Conservation (phyloP, 192 early-diverging fungal genomes). For the Entomortierella parvispora region DNA sequence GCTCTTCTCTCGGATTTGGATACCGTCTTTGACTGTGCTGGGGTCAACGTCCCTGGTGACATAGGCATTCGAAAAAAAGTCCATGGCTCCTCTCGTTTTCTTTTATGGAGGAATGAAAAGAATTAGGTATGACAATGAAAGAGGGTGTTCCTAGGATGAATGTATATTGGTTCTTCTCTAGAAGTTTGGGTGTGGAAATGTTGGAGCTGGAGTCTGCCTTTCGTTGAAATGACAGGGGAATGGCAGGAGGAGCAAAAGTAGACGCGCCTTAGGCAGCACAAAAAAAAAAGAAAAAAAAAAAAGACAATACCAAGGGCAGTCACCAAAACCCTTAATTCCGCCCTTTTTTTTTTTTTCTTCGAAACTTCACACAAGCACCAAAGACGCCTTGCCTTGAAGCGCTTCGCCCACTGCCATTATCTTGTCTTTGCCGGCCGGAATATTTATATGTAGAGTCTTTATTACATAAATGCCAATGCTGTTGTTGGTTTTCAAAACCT, state of each 20-base stretch:
- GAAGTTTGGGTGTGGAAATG: neutral
- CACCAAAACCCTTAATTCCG: too few relatives aligned
- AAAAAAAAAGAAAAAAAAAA: slow-evolving; percentile 29
- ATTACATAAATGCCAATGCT: too few relatives aligned
- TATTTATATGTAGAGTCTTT: too few relatives aligned
- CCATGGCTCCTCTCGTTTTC: slow-evolving; percentile 18
- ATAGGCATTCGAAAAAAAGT: slow-evolving; percentile 49
- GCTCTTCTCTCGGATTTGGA: slow-evolving; percentile 40
- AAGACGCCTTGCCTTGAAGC: too few relatives aligned
- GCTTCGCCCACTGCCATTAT: too few relatives aligned
- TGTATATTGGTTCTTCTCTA: neutral
- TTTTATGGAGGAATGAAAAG: neutral
- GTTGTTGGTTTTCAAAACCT: neutral
- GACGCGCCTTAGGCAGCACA: neutral
- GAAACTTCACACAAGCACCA: too few relatives aligned
- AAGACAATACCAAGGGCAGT: too few relatives aligned
- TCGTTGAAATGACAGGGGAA: too few relatives aligned
- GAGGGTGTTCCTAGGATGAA: neutral
- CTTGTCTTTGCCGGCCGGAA: too few relatives aligned
- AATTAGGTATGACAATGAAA: neutral
- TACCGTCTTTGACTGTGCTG: slow-evolving; percentile 34
- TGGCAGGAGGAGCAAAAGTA: too few relatives aligned
- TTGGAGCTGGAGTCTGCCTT: neutral
- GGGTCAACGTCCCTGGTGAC: slow-evolving; percentile 26
- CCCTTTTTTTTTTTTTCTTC: too few relatives aligned